phyloP scores from a whole-genome alignment of 345 rosid genomes.

The Hypericum androsaemum region DNA sequence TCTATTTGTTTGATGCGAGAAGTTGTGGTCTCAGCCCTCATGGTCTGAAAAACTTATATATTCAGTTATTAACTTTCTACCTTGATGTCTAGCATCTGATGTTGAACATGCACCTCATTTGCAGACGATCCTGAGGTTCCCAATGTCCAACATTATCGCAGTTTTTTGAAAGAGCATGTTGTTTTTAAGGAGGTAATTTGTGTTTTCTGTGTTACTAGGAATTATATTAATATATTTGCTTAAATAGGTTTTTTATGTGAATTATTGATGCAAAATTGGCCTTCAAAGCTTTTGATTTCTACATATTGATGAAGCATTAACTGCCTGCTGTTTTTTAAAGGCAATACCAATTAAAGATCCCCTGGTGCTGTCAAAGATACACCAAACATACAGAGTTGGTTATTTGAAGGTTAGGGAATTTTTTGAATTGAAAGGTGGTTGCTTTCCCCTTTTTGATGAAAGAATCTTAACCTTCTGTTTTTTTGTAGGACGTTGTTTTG shows the following conservation, averaged over 20 bases:
- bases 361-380: conserved; percentile 68
- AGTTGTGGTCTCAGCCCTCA: no score
- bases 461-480: conserved; percentile 10
- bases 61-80: background rate
- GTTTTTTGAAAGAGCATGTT: conserved; percentile 61
- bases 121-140: conserved; percentile 75
- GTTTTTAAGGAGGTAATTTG: conserved; percentile 72
- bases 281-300: no score
- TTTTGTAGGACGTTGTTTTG: conserved; percentile 80
- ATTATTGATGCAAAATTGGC: background rate
- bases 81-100: background rate
- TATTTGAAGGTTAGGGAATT: conserved; percentile 63
- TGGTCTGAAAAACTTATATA: background rate
- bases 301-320: background rate
- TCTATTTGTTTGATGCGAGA: no score
- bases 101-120: background rate
- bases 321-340: conserved; percentile 24
- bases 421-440: conserved; percentile 11
- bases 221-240: no score
- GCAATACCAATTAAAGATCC: conserved; percentile 70
- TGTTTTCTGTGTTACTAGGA: no score
- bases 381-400: conserved; percentile 77
- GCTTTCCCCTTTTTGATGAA: conserved; percentile 8
- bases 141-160: conserved; percentile 55
- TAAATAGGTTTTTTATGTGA: background rate